Base-by-base conservation (phyloP, 352 stramenopile species). In the Lagenidium giganteum region DNA sequence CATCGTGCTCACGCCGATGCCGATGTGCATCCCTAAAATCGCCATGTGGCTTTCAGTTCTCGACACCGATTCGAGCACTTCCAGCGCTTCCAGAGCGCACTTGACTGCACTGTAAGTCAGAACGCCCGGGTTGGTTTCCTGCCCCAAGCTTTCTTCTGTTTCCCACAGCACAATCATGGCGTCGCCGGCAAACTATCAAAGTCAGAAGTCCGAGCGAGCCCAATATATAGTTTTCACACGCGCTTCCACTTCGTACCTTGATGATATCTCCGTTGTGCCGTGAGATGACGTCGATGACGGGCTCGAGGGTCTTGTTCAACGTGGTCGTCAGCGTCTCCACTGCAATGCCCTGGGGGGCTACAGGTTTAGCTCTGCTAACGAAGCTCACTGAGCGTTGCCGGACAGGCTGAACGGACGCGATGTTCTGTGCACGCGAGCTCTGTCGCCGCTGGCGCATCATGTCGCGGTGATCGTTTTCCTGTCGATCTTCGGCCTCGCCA, bases 101-200 rank as follows among this genome's bases (percentile, higher is more conserved):
- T 50, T 52, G 27, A 84, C 58, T 0, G 77, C 71, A 11, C 70
- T 72, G 40, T 86, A 75, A 8, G 74, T 57, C 3, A 90, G 54
- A 16, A 82, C 38, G 3, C 77, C 77, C 1, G 57, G 49, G 12
- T 61, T 40, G 0, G 70, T 83, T 5, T 37, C 16, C 18, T 61
- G 46, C 3, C 49, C 62, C 14, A 53, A 33, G 13, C 60, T 79
- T 33, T 61, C 67, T 38, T 87, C 77, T 8, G 71, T 86, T 38
- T 87, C 70, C 75, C 75, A 91, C n/a, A 91, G 65, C 8, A 88
- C 79, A 32, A 88, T 88, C 16, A 91, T 68, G 5, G 79, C 79
- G 24, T 88, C 79, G 17, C 79, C 79, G 24, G 76, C 79, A 50
- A 91, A 91, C 39, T 65, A 44, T 7, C n/a, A n/a, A n/a, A n/a